phyloP scores from a whole-genome alignment of 2,329 filamentous ascomycete genomes.

The Colletotrichum incanum region DNA sequence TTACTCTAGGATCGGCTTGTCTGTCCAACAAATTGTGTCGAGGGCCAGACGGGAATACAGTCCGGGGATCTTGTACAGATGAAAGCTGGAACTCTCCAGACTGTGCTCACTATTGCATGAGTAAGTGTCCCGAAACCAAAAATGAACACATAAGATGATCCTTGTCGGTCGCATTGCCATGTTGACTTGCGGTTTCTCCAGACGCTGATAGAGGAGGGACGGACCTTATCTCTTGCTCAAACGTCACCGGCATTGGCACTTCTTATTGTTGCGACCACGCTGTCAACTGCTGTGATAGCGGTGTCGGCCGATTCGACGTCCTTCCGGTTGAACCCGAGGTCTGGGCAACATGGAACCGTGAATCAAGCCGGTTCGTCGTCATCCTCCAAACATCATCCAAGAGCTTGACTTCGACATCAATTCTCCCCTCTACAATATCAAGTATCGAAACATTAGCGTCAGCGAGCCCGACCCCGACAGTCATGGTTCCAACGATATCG shows the following conservation, averaged over 20 bases:
- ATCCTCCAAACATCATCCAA: not conserved
- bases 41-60: not conserved
- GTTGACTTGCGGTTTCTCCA: not conserved
- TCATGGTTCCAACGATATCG: not conserved
- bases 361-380: not conserved
- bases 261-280: not conserved
- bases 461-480: not conserved
- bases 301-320: not conserved
- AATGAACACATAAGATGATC: too few species aligned
- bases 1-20: not conserved
- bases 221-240: not conserved
- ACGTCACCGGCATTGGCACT: not conserved
- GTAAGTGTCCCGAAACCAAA: not conserved
- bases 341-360: not conserved
- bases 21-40: not conserved
- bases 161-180: too few species aligned
- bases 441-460: not conserved
- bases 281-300: not conserved
- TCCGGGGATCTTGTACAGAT: not conserved
- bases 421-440: not conserved
- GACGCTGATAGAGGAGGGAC: not conserved
- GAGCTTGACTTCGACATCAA: not conserved
- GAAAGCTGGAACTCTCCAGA: not conserved
- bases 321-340: not conserved
- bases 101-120: not conserved